Evolutionary conservation across 495 filamentous ascomycete genomes (phyloP).

Genomic region (Monascus purpureus): DNA sequence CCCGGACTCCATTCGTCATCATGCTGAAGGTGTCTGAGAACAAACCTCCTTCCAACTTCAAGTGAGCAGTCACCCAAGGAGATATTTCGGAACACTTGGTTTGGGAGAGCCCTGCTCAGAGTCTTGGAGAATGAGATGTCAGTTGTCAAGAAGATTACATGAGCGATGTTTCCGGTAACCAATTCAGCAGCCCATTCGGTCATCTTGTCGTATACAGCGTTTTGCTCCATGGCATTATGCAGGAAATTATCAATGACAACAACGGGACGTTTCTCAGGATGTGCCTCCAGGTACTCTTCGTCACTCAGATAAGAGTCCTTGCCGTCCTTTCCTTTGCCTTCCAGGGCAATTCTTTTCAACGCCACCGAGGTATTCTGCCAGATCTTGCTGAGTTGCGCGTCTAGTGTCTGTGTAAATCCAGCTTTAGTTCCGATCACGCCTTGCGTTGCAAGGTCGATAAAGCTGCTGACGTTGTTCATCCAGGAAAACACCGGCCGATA

Average conservation of each 20-base stretch:
- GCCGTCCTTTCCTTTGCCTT: conserved; percentile 51
- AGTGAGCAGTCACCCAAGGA: conserved; percentile 73
- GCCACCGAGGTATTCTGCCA: conserved; percentile 74
- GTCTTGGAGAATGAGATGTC: conserved; percentile 84
- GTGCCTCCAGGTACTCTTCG: conserved; percentile 83
- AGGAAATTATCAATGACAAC: conserved; percentile 93
- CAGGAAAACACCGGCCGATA: conserved; percentile 91
- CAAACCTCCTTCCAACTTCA: conserved; percentile 75
- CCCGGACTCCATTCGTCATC: conserved; percentile 31
- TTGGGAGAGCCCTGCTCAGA: conserved; percentile 73
- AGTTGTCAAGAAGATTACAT: conserved; percentile 93
- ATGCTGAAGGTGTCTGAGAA: conserved; percentile 64
- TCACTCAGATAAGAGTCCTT: conserved; percentile 60
- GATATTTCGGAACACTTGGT: conserved; percentile 79
- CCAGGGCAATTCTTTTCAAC: conserved; percentile 60
- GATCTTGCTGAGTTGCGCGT: conserved; percentile 84
- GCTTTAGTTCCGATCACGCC: conserved; percentile 89
- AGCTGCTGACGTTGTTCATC: conserved; percentile 86
- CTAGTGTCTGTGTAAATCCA: conserved; percentile 88
- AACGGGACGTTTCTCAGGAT: conserved; percentile 72
- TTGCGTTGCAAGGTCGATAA: conserved; percentile 84
- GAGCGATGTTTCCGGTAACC: conserved; percentile 81
- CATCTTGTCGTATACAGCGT: conserved; percentile 76
- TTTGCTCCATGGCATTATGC: conserved; percentile 57
- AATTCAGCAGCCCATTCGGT: conserved; percentile 82